phyloP scores from a whole-genome alignment of 1,284 basidiomycete genomes.

The Coriolopsis trogii region DNA sequence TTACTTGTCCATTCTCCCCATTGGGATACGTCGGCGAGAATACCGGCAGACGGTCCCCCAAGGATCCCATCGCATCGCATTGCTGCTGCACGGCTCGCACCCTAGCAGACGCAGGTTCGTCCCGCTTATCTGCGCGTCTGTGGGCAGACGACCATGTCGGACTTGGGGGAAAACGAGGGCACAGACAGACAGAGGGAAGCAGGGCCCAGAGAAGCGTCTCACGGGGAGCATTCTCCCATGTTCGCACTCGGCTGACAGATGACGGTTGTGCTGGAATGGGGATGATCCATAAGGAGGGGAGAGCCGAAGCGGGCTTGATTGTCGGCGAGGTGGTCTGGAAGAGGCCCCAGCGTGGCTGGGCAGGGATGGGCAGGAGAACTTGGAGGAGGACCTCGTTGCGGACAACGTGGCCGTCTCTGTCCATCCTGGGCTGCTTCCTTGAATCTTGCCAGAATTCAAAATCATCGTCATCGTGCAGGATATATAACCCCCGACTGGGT shows the following conservation, averaged over 20 bases:
- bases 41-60: slow-evolving; percentile 9
- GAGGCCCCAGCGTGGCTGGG: too few species aligned
- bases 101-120: too few species aligned
- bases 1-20: slow-evolving; percentile 3
- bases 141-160: background rate
- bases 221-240: slow-evolving; percentile 1
- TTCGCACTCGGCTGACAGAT: too few species aligned
- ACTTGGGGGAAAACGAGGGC: background rate
- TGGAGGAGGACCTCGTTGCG: slow-evolving; percentile 19
- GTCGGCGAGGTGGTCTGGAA: too few species aligned
- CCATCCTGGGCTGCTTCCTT: slow-evolving; percentile 25
- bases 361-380: background rate
- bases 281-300: slow-evolving; percentile 5
- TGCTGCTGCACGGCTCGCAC: too few species aligned
- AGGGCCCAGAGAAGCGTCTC: slow-evolving; percentile 9
- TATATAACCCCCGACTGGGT: slow-evolving; percentile 20
- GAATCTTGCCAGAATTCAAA: slow-evolving; percentile 18
- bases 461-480: slow-evolving; percentile 7
- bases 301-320: slow-evolving; percentile 13
- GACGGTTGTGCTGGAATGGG: slow-evolving; percentile 8
- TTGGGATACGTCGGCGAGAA: slow-evolving; percentile 12
- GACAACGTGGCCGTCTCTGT: slow-evolving; percentile 25
- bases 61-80: too few species aligned
- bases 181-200: slow-evolving; percentile 2
- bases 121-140: slow-evolving; percentile 21